These are phyloP conservation scores for Moniliophthora roreri DNA, from an alignment of 1,284 basidiomycete genomes.

Conservation along the genomic window DNA sequence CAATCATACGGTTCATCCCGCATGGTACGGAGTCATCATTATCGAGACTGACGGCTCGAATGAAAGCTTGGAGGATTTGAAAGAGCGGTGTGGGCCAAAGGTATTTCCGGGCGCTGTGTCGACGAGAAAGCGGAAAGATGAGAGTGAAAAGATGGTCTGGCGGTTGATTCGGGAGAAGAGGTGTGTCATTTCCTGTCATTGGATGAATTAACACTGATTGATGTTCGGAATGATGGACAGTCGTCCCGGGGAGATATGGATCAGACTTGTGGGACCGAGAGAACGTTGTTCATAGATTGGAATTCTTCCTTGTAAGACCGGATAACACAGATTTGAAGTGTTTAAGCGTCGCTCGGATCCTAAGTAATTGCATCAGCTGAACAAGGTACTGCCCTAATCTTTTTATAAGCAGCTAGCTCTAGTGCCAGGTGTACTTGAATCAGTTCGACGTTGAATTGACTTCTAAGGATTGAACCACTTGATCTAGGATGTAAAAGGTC, in stretches of 20 bases:
- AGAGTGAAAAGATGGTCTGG: constrained; percentile 53
- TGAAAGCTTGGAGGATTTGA: constrained; percentile 74
- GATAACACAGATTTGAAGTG: too few relatives aligned
- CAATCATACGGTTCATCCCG: constrained; percentile 60
- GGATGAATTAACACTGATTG: neutral
- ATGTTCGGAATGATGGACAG: constrained; percentile 31
- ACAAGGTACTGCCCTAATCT: too few relatives aligned
- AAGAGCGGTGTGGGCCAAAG: constrained; percentile 63
- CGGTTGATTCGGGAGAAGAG: constrained; percentile 73
- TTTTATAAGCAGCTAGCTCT: too few relatives aligned
- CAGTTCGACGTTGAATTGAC: too few relatives aligned
- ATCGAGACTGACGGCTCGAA: constrained; percentile 85
- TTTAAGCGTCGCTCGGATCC: too few relatives aligned
- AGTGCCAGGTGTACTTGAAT: too few relatives aligned
- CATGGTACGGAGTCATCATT: constrained; percentile 77
- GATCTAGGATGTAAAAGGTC: too few relatives aligned
- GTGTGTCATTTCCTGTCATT: constrained; percentile 33
- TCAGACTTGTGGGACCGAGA: constrained; percentile 60
- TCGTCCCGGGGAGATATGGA: constrained; percentile 78
- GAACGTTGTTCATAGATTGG: constrained; percentile 36
- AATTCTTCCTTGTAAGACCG: too few relatives aligned
- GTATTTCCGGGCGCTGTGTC: constrained; percentile 53
- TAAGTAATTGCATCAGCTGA: too few relatives aligned
- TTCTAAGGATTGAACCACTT: too few relatives aligned
- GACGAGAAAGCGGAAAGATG: constrained; percentile 16